Evolutionary conservation across 2,329 filamentous ascomycete genomes (phyloP).

Genomic region (Sporothrix inflata): DNA sequence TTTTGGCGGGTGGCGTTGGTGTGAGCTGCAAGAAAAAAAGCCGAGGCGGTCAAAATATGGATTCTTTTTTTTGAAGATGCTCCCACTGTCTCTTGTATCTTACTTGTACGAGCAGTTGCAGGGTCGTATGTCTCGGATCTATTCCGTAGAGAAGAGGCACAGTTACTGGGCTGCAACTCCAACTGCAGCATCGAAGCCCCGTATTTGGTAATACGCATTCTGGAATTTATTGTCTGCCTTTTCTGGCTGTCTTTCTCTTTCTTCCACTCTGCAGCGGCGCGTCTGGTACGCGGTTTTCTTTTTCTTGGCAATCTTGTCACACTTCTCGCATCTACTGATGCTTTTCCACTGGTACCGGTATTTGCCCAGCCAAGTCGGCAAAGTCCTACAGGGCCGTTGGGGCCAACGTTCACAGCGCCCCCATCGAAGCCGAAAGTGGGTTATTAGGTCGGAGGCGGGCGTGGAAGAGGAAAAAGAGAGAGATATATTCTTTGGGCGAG

Average conservation of each 20-base stretch:
- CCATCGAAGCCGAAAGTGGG: constrained; percentile 8
- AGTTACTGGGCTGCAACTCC: neutral
- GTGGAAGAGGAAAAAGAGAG: neutral
- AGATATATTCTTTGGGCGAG: neutral
- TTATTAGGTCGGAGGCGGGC: neutral
- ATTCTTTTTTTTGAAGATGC: neutral
- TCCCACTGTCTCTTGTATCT: neutral
- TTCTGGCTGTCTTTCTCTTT: neutral
- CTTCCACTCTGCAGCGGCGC: neutral
- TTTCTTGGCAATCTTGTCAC: neutral
- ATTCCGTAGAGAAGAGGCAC: neutral
- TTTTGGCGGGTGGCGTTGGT: constrained; percentile 20
- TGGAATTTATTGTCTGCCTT: neutral
- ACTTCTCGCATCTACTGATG: neutral
- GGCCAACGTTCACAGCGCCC: neutral
- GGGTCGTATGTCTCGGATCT: neutral
- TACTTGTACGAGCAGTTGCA: neutral
- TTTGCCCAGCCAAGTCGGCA: neutral
- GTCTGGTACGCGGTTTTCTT: neutral
- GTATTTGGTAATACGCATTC: neutral
- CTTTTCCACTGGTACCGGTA: neutral
- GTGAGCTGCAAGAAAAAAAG: neutral
- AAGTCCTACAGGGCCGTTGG: neutral
- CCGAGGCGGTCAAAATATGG: neutral
- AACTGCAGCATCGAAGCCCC: neutral